phyloP scores from a whole-genome alignment of 2,329 filamentous ascomycete species.

The Cercospora citrullina region DNA sequence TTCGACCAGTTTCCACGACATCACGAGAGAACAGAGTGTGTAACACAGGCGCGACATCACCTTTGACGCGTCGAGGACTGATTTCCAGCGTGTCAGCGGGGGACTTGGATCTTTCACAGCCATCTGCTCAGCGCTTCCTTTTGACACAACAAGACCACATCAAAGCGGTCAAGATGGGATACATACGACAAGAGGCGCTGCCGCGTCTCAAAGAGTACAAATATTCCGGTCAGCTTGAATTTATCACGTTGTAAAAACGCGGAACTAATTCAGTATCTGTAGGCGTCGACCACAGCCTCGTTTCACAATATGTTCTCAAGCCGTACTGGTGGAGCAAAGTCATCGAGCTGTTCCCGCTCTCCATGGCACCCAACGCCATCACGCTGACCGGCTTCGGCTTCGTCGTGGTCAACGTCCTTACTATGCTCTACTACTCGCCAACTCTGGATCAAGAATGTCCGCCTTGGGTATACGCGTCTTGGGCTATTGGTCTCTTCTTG shows the following conservation, averaged over 20 bases:
- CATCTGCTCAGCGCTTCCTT: background rate
- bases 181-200: constrained; percentile 89
- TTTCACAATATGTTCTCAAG: constrained; percentile 92
- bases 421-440: constrained; percentile 95
- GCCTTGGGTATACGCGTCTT: constrained; percentile 89
- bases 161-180: constrained; percentile 66
- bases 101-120: background rate
- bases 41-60: background rate
- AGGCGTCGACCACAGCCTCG: constrained; percentile 82
- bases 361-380: constrained; percentile 79
- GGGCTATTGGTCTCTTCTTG: constrained; percentile 84
- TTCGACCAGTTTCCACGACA: background rate
- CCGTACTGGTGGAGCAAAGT: constrained; percentile 95
- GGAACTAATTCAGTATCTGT: background rate
- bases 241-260: background rate
- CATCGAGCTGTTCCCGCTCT: constrained; percentile 92
- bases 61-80: background rate
- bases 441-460: constrained; percentile 91
- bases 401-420: constrained; percentile 84
- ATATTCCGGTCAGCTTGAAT: constrained; percentile 55
- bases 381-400: constrained; percentile 90
- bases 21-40: background rate
- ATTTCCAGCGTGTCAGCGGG: background rate
- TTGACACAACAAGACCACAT: background rate
- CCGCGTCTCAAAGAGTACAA: constrained; percentile 90